These are phyloP conservation scores for Crotalaria pallida DNA, from an alignment of 306 rosid genomes.

Conservation along the genomic window DNA sequence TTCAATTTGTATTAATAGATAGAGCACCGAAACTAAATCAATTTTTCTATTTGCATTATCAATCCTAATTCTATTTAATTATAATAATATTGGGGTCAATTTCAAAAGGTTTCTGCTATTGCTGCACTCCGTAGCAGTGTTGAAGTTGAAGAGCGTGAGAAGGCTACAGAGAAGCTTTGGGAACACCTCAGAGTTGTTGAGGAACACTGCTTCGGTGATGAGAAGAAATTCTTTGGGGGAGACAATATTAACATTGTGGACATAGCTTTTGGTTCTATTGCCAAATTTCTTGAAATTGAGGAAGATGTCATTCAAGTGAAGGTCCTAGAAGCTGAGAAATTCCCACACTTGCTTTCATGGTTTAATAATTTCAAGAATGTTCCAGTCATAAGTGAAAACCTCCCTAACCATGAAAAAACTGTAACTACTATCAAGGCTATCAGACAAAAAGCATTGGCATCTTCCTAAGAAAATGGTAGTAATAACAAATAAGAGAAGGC, in stretches of 20 bases:
- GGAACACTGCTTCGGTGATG: conserved; percentile 2
- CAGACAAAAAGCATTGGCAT: background rate
- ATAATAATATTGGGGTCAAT: background rate
- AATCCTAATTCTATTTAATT: background rate
- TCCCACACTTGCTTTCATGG: conserved; percentile 46
- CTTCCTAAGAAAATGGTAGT: background rate
- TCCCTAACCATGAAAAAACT: conserved; percentile 24
- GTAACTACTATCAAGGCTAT: background rate
- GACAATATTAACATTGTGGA: conserved; percentile 29
- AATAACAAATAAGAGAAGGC: too few relatives aligned
- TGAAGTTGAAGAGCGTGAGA: conserved; percentile 1
- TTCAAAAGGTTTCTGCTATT: background rate
- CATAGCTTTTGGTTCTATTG: conserved; percentile 21
- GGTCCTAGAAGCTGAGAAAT: conserved; percentile 11
- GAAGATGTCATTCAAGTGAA: conserved; percentile 13
- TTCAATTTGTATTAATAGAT: too few relatives aligned
- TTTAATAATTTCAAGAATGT: conserved; percentile 30
- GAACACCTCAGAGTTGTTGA: conserved; percentile 20
- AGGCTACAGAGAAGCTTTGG: background rate
- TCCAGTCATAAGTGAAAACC: conserved; percentile 37
- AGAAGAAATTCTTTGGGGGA: conserved; percentile 27
- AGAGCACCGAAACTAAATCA: too few relatives aligned
- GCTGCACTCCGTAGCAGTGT: background rate
- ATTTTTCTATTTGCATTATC: too few relatives aligned
- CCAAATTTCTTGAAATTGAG: background rate